Evolutionary conservation across 768 basidiomycete genomes (phyloP).

Genomic region (Lactifluus piperatus): DNA sequence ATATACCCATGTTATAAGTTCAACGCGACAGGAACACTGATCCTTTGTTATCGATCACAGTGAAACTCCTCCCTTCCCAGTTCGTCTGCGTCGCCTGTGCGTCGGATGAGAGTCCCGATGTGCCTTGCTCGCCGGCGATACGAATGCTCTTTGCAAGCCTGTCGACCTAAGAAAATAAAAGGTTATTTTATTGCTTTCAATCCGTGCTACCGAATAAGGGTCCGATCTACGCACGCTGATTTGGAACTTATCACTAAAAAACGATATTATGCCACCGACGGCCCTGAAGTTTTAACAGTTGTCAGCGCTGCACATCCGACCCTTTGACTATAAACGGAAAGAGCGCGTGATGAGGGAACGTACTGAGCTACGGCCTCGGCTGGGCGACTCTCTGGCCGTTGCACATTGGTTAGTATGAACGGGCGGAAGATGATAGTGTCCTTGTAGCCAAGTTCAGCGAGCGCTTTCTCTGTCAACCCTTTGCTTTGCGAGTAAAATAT

Average conservation of each 20-base stretch:
- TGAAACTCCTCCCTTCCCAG: slow-evolving; percentile 35
- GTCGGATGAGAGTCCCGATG: slow-evolving; percentile 36
- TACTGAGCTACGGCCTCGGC: neutral
- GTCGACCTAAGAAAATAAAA: slow-evolving; percentile 33
- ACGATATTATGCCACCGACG: neutral
- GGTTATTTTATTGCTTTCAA: neutral
- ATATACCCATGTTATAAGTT: neutral
- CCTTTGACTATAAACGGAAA: neutral
- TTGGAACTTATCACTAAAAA: neutral
- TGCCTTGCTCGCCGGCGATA: slow-evolving; percentile 47
- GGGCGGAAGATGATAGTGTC: slow-evolving; percentile 70
- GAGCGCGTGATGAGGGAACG: neutral
- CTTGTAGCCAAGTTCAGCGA: slow-evolving; percentile 58
- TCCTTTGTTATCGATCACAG: slow-evolving; percentile 40
- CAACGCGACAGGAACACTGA: slow-evolving; percentile 3
- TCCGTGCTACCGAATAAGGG: neutral
- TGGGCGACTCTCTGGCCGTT: neutral
- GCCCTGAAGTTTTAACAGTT: neutral
- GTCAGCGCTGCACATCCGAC: neutral
- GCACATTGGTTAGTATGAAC: slow-evolving; percentile 29
- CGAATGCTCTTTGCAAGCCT: slow-evolving; percentile 47
- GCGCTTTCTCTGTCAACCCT: slow-evolving; percentile 60
- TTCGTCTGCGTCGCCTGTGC: slow-evolving; percentile 36
- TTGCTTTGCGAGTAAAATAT: slow-evolving; percentile 58
- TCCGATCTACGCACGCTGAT: slow-evolving; percentile 2